These are phyloP conservation scores for Fusarium setosum DNA, from an alignment of 2,329 filamentous ascomycete genomes.

Conservation along the genomic window DNA sequence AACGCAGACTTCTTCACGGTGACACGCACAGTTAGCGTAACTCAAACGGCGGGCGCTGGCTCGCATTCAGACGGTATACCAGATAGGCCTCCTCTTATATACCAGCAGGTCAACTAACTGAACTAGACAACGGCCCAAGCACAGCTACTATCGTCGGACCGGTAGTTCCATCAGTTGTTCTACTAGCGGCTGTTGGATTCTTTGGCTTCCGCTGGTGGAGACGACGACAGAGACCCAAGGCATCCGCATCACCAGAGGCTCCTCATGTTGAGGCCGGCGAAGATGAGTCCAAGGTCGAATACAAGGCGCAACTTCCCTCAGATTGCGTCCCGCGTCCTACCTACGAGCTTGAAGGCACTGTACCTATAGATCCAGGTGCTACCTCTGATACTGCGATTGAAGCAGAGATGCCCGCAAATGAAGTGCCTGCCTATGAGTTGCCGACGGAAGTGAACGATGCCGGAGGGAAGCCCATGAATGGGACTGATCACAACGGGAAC, in stretches of 20 bases:
- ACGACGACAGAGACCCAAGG: neutral
- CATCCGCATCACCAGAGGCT: neutral
- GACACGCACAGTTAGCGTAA: neutral
- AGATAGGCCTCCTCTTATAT: neutral
- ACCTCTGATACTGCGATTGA: neutral
- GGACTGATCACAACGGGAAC: neutral
- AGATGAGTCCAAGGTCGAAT: neutral
- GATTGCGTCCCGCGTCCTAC: neutral
- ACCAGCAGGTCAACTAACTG: neutral
- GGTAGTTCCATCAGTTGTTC: neutral
- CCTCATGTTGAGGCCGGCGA: neutral
- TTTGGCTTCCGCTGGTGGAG: conserved; percentile 3
- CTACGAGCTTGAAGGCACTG: neutral
- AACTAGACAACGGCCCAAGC: neutral
- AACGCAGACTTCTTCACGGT: neutral
- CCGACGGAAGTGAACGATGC: neutral
- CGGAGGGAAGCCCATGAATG: neutral
- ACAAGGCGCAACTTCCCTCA: conserved; percentile 6
- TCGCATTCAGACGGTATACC: neutral
- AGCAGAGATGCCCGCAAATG: conserved; percentile 9
- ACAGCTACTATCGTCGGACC: neutral
- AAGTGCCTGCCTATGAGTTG: conserved; percentile 8
- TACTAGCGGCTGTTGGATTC: neutral
- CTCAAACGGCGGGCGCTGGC: neutral
- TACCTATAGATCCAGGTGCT: neutral